Percentiles rank a stretch among this genome's conserved stretches.
Conservation (phyloP, 495 filamentous ascomycete species). For the Aspergillus saccharolyticus region DNA sequence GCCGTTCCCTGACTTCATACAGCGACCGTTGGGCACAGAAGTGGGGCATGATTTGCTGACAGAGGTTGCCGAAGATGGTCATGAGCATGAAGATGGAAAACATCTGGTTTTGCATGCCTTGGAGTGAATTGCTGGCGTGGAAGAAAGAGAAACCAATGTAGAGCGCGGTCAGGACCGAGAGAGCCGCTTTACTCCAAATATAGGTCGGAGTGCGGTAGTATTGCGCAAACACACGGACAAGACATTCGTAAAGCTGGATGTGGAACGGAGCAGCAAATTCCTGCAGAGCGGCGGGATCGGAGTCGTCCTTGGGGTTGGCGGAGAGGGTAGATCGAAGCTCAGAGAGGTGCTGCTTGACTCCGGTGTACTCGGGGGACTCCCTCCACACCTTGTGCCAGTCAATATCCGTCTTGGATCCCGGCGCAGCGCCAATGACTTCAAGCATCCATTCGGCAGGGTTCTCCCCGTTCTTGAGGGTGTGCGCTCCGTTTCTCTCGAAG, state of each 20-base stretch:
- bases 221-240: constrained; percentile 41
- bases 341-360: constrained; percentile 53
- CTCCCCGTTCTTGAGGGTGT: constrained; percentile 59
- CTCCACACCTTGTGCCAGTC: constrained; percentile 82
- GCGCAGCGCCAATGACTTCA: constrained; percentile 85
- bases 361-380: constrained; percentile 60
- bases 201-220: constrained; percentile 51
- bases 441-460: constrained; percentile 94
- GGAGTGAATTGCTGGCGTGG: constrained; percentile 57
- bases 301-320: constrained; percentile 28
- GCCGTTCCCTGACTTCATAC: constrained; percentile 78
- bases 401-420: constrained; percentile 62
- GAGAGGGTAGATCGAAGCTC: constrained; percentile 54
- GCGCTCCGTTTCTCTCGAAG: constrained; percentile 72
- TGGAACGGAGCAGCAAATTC: constrained; percentile 46
- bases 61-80: constrained; percentile 65
- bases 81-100: constrained; percentile 78
- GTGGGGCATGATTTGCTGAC: constrained; percentile 65
- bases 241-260: constrained; percentile 42
- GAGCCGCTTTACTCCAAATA: constrained; percentile 39
- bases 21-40: constrained; percentile 60
- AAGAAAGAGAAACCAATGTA: constrained; percentile 87
- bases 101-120: constrained; percentile 80
- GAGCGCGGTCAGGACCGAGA: constrained; percentile 43
- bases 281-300: constrained; percentile 19